Percentiles rank a stretch among this genome's conserved stretches.
Conservation (phyloP, 345 rosid species). For the Moricandia moricandioides region DNA sequence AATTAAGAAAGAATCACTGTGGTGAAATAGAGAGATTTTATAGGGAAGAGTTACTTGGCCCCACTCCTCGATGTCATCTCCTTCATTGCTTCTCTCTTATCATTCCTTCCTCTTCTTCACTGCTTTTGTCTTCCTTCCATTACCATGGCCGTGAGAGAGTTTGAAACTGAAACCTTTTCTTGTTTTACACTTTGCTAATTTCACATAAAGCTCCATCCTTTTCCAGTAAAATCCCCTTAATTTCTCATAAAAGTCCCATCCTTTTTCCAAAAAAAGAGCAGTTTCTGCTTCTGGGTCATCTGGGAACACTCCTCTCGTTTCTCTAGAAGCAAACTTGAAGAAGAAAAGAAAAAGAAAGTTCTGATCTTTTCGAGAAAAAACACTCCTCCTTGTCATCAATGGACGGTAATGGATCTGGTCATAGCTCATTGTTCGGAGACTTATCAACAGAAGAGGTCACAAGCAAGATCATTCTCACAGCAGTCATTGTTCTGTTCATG, state of each 20-base stretch:
- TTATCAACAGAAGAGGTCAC: conserved; percentile 52
- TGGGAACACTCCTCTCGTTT: background rate
- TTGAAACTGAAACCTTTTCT: background rate
- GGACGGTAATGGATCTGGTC: conserved; percentile 41
- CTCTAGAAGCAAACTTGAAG: too few relatives aligned
- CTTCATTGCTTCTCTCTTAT: conserved; percentile 9
- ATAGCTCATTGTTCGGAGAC: conserved; percentile 28
- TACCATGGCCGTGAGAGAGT: background rate
- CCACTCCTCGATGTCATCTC: conserved; percentile 22
- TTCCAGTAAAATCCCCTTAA: conserved; percentile 20
- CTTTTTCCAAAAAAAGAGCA: background rate
- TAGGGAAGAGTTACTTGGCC: conserved; percentile 25
- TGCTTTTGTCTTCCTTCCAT: background rate
- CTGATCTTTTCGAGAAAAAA: background rate
- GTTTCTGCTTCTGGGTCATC: conserved; percentile 1
- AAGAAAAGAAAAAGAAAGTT: too few relatives aligned
- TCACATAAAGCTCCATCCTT: background rate
- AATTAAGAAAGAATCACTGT: background rate
- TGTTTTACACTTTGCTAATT: background rate
- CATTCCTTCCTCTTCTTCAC: conserved; percentile 14
- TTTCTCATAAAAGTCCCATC: background rate
- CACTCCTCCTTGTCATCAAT: conserved; percentile 24
- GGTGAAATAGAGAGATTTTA: conserved; percentile 19
- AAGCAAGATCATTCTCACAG: conserved; percentile 67
- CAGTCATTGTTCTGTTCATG: conserved; percentile 60